phyloP scores from a whole-genome alignment of 2,329 filamentous ascomycete genomes.

The Diaporthe citri region DNA sequence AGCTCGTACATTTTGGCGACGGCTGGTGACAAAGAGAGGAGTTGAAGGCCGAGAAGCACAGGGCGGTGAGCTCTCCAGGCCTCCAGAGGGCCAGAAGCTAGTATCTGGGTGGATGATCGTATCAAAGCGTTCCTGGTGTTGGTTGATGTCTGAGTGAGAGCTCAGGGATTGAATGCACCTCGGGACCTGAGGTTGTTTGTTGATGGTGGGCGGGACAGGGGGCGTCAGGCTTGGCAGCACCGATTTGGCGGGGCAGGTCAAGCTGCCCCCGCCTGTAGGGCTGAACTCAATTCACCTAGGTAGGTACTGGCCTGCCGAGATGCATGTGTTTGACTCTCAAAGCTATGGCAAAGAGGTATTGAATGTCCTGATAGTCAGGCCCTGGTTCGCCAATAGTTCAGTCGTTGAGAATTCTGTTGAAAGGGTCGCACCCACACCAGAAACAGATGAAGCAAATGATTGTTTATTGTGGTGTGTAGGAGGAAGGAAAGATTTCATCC shows the following conservation, averaged over 20 bases:
- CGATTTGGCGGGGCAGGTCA: not conserved
- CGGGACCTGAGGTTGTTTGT: constrained; percentile 10
- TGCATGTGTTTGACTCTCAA: not conserved
- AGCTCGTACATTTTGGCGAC: constrained; percentile 67
- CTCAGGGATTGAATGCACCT: not conserved
- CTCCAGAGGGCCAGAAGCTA: not conserved
- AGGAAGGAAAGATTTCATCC: too few species aligned
- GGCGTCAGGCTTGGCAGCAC: not conserved
- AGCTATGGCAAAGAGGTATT: not conserved
- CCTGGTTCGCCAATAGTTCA: too few species aligned
- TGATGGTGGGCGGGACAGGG: not conserved
- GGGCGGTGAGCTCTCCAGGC: not conserved
- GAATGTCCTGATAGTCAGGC: not conserved
- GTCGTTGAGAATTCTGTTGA: too few species aligned
- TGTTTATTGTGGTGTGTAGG: too few species aligned
- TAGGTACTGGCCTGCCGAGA: not conserved
- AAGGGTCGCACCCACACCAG: too few species aligned
- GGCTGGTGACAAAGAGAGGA: not conserved
- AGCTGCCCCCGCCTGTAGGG: not conserved
- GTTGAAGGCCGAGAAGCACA: not conserved
- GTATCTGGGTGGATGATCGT: not conserved
- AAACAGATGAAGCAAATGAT: too few species aligned
- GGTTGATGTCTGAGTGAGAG: not conserved
- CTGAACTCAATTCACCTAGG: not conserved
- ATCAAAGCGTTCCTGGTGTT: not conserved